Percentiles rank a stretch among this genome's conserved stretches.
phyloP scores from a whole-genome alignment of 805 yeast species.

The Teunomyces cretensis region DNA sequence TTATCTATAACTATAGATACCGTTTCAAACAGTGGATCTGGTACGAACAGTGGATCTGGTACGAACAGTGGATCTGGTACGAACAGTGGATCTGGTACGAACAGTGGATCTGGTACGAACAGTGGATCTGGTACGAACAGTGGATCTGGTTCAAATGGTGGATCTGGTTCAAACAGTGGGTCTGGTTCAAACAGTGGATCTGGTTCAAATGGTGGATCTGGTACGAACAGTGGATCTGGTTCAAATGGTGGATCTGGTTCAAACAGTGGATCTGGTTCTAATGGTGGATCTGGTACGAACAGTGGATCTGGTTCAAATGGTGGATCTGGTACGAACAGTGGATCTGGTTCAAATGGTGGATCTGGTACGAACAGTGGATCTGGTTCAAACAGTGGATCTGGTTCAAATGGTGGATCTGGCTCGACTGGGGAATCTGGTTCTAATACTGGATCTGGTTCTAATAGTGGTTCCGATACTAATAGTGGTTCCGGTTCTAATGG shows the following conservation, averaged over 20 bases:
- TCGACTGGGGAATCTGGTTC: not conserved
- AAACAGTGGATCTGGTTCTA: slow-evolving; percentile 3
- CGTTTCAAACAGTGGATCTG: slow-evolving; percentile 2
- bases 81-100: not conserved
- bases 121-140: slow-evolving; percentile 1
- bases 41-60: slow-evolving; percentile 2
- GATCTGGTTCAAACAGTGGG: slow-evolving; percentile 1
- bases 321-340: too few species aligned
- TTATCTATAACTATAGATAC: slow-evolving; percentile 12
- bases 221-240: slow-evolving; percentile 7
- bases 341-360: too few species aligned
- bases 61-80: not conserved
- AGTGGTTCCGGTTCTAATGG: not conserved
- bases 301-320: too few species aligned
- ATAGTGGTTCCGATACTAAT: not conserved
- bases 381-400: too few species aligned
- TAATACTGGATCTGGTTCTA: not conserved
- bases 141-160: slow-evolving; percentile 1
- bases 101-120: not conserved
- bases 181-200: not conserved
- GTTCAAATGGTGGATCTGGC: too few species aligned
- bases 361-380: too few species aligned
- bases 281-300: not conserved
- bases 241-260: not conserved
- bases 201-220: not conserved